Conservation (phyloP, 2,329 filamentous ascomycete genomes). For the Aaosphaeria pasadenensis region DNA sequence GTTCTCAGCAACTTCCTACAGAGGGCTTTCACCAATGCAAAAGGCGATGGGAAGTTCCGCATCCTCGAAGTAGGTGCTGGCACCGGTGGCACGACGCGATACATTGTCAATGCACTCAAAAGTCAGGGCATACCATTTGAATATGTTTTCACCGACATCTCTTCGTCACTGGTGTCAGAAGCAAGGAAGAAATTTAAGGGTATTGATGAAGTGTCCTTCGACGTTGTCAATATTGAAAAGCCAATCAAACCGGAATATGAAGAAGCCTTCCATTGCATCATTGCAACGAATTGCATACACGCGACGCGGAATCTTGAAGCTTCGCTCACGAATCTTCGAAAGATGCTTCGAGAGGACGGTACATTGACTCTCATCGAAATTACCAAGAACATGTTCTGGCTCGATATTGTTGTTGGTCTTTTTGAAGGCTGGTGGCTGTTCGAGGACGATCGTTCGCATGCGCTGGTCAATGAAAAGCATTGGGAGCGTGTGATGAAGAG, state of each 20-base stretch:
- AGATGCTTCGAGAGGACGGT: constrained; percentile 40
- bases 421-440: constrained; percentile 43
- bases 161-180: constrained; percentile 4
- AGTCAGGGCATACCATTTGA: constrained; percentile 21
- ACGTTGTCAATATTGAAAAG: constrained; percentile 13
- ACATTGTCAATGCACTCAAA: background rate
- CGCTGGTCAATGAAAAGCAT: constrained; percentile 5
- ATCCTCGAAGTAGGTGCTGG: constrained; percentile 31
- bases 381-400: constrained; percentile 21
- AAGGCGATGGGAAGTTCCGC: constrained; percentile 20
- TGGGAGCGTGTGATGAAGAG: constrained; percentile 18
- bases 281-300: constrained; percentile 14
- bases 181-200: constrained; percentile 4
- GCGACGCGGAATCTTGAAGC: constrained; percentile 6
- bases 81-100: background rate
- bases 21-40: constrained; percentile 12
- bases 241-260: constrained; percentile 9
- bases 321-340: constrained; percentile 18
- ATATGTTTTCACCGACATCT: constrained; percentile 17
- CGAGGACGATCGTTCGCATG: constrained; percentile 29
- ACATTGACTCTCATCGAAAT: constrained; percentile 45
- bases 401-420: constrained; percentile 37
- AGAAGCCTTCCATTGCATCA: constrained; percentile 13
- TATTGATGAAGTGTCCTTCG: constrained; percentile 4
- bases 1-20: constrained; percentile 12